phyloP scores from a whole-genome alignment of 2,329 filamentous ascomycete genomes.

The Sclerotinia sclerotiorum region DNA sequence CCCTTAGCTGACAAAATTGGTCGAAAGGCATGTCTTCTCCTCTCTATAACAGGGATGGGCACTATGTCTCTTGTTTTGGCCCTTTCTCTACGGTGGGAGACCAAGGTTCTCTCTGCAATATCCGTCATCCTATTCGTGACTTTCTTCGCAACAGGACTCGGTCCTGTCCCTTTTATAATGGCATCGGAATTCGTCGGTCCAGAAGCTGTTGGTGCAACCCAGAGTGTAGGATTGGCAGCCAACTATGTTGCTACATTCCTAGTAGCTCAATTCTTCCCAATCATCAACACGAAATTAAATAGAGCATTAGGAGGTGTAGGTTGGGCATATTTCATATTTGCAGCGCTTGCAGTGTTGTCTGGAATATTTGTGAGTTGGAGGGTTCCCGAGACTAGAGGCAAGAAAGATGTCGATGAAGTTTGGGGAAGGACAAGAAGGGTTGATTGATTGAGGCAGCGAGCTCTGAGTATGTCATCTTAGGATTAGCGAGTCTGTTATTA shows the following conservation, averaged over 20 bases:
- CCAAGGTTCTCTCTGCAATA: conserved; percentile 75
- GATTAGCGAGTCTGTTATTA: no score
- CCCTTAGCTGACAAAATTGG: conserved; percentile 85
- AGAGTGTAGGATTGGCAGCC: conserved; percentile 81
- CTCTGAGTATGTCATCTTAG: no score
- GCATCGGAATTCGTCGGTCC: conserved; percentile 86
- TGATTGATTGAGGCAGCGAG: conserved; percentile 27
- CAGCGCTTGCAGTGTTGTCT: conserved; percentile 66
- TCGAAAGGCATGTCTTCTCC: conserved; percentile 79
- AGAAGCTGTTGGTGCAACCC: conserved; percentile 86
- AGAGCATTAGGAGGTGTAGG: conserved; percentile 64
- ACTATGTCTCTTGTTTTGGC: conserved; percentile 74
- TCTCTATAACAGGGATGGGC: conserved; percentile 84
- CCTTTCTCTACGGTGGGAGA: conserved; percentile 70
- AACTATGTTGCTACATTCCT: conserved; percentile 91
- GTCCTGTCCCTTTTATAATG: conserved; percentile 92
- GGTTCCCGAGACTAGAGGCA: conserved; percentile 88
- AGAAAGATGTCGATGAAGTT: conserved; percentile 82
- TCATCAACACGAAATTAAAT: conserved; percentile 75
- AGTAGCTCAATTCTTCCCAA: conserved; percentile 92
- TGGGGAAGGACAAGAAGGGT: conserved; percentile 66
- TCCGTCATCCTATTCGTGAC: conserved; percentile 83
- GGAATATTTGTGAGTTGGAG: conserved; percentile 69
- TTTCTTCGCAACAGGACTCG: conserved; percentile 86
- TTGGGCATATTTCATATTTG: conserved; percentile 91